Percentiles rank a stretch among this genome's conserved stretches.
Evolutionary conservation across 108 stramenopile genomes (phyloP).

Genomic region (Parietichytrium sp.): DNA sequence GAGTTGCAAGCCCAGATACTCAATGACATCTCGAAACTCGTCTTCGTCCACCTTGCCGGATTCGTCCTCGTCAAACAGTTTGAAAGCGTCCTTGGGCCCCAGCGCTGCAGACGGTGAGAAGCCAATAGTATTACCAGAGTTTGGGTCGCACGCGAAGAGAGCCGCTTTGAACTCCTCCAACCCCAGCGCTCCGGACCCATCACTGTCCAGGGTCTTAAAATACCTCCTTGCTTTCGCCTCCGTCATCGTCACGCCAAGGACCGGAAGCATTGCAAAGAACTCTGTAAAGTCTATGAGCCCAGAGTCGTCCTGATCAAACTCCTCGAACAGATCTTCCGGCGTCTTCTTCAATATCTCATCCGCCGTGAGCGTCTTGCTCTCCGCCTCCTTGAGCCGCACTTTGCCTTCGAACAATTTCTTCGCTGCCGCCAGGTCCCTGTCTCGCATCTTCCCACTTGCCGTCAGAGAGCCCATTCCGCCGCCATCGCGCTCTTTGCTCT

Average conservation of each 20-base stretch:
- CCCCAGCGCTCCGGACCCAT: constrained; percentile 60
- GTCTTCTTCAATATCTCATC: constrained; percentile 46
- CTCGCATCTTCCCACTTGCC: neutral
- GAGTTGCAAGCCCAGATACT: constrained; percentile 55
- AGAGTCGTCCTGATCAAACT: constrained; percentile 55
- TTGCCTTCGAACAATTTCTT: neutral
- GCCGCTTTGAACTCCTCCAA: constrained; percentile 68
- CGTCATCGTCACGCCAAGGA: constrained; percentile 53
- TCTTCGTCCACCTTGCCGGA: constrained; percentile 67
- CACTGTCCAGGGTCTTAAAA: constrained; percentile 60
- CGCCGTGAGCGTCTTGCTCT: constrained; percentile 28
- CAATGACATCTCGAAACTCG: constrained; percentile 67
- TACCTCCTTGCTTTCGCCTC: constrained; percentile 59
- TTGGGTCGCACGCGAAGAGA: constrained; percentile 60
- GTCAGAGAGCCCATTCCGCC: no score
- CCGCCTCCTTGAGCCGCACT: neutral
- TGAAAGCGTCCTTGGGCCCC: constrained; percentile 65
- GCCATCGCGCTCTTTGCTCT: neutral
- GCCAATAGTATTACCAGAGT: constrained; percentile 60
- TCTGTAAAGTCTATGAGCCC: constrained; percentile 63
- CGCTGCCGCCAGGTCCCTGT: constrained; percentile 30
- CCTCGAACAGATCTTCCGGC: constrained; percentile 56
- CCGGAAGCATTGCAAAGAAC: constrained; percentile 60
- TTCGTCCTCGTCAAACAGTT: constrained; percentile 69
- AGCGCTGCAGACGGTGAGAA: constrained; percentile 56